phyloP scores from a whole-genome alignment of 2,329 filamentous ascomycete species.

The Penicillium digitatum region DNA sequence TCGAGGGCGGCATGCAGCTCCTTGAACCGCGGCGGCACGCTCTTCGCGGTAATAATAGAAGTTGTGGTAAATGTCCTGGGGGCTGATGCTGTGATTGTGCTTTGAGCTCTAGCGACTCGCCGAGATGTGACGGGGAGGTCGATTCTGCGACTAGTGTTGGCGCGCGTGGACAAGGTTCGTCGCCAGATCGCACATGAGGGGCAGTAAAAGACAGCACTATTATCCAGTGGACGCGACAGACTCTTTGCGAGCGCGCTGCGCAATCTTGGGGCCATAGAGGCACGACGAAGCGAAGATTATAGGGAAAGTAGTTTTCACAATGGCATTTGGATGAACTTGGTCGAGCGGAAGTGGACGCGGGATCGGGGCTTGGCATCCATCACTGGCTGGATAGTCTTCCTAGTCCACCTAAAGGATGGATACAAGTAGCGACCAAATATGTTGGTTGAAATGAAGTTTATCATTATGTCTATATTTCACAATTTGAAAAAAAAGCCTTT shows the following conservation, averaged over 20 bases:
- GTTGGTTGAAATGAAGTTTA: neutral
- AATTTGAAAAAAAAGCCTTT: neutral
- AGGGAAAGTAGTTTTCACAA: constrained; percentile 1
- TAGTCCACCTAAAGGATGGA: neutral
- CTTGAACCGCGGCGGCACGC: constrained; percentile 50
- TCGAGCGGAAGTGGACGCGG: constrained; percentile 19
- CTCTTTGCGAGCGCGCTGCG: constrained; percentile 35
- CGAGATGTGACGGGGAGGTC: constrained; percentile 12
- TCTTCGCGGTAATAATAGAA: constrained; percentile 53
- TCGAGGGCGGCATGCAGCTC: constrained; percentile 54
- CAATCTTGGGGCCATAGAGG: constrained; percentile 40
- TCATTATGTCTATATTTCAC: neutral
- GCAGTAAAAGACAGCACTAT: constrained; percentile 34
- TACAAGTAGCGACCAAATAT: neutral
- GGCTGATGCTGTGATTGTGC: constrained; percentile 2
- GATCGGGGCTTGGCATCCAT: constrained; percentile 21
- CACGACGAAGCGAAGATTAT: neutral
- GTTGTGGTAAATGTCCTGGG: constrained; percentile 46
- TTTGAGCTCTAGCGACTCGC: constrained; percentile 8
- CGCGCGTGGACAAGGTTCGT: constrained; percentile 31
- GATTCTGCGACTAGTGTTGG: constrained; percentile 11
- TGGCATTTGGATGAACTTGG: constrained; percentile 9
- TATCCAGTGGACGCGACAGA: constrained; percentile 29
- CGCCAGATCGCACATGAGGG: constrained; percentile 41
- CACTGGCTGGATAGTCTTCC: neutral